phyloP scores from a whole-genome alignment of 176 grass and related monocot species.

The Cenchrus americanus region DNA sequence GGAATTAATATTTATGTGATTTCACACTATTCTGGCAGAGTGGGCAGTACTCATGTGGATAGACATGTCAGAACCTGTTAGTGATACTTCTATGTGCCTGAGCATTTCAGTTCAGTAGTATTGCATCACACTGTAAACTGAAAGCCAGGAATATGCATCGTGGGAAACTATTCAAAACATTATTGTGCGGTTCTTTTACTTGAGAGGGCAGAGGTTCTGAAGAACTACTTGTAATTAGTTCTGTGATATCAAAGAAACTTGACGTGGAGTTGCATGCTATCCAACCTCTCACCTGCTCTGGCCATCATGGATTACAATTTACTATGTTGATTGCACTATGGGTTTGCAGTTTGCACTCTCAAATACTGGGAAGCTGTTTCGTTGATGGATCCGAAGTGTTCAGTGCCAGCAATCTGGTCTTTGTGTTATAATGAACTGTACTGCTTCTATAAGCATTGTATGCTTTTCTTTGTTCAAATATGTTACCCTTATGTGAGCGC shows the following conservation, averaged over 20 bases:
- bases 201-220: neutral
- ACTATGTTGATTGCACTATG: conserved; percentile 3
- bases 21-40: neutral
- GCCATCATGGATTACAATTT: conserved; percentile 25
- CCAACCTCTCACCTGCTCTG: conserved; percentile 35
- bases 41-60: conserved; percentile 23
- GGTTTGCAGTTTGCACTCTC: conserved; percentile 26
- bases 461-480: neutral
- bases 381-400: neutral
- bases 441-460: neutral
- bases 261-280: conserved; percentile 19
- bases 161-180: neutral
- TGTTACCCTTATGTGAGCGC: neutral
- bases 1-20: conserved; percentile 60
- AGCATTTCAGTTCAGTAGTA: neutral
- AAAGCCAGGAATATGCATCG: neutral
- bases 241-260: neutral
- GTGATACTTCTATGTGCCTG: conserved; percentile 1
- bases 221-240: neutral
- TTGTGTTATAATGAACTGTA: conserved; percentile 17
- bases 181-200: neutral
- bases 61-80: conserved; percentile 1
- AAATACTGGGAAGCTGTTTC: conserved; percentile 49
- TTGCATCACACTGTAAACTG: conserved; percentile 18
- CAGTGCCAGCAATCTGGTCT: conserved; percentile 15